Evolutionary conservation across 2,329 filamentous ascomycete genomes (phyloP).

Genomic region (Rhynchosporium secalis): DNA sequence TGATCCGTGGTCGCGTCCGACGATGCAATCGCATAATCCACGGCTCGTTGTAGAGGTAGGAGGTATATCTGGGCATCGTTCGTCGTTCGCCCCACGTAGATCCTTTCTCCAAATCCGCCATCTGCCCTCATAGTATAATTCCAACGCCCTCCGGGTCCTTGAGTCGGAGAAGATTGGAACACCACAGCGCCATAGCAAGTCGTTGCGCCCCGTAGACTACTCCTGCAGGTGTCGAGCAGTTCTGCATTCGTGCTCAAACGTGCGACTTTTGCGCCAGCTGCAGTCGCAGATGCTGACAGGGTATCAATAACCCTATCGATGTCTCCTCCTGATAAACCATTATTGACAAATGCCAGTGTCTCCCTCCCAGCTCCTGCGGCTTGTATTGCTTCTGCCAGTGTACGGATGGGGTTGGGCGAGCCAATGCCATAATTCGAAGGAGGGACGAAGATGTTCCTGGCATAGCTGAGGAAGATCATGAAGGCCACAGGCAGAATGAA

Average conservation of each 20-base stretch:
- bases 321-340: slow-evolving; percentile 64
- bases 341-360: slow-evolving; percentile 78
- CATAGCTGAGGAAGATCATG: slow-evolving; percentile 64
- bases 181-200: slow-evolving; percentile 72
- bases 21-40: slow-evolving; percentile 70
- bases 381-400: slow-evolving; percentile 63
- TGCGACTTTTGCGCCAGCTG: slow-evolving; percentile 55
- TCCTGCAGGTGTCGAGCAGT: slow-evolving; percentile 63
- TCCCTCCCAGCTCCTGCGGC: slow-evolving; percentile 59
- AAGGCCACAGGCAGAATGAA: slow-evolving; percentile 60
- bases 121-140: slow-evolving; percentile 85
- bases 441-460: slow-evolving; percentile 80
- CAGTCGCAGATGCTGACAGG: slow-evolving; percentile 58
- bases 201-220: slow-evolving; percentile 65
- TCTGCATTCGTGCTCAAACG: slow-evolving; percentile 56
- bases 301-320: slow-evolving; percentile 70
- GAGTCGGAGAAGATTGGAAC: slow-evolving; percentile 72
- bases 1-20: slow-evolving; percentile 48
- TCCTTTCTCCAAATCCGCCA: slow-evolving; percentile 63
- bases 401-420: slow-evolving; percentile 57
- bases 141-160: slow-evolving; percentile 69
- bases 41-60: slow-evolving; percentile 74
- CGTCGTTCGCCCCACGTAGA: slow-evolving; percentile 61
- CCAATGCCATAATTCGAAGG: slow-evolving; percentile 76
- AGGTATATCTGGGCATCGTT: slow-evolving; percentile 79